Conservation (phyloP, 371 early-diverging fungal genomes). For the Rhizomucor pusillus region DNA sequence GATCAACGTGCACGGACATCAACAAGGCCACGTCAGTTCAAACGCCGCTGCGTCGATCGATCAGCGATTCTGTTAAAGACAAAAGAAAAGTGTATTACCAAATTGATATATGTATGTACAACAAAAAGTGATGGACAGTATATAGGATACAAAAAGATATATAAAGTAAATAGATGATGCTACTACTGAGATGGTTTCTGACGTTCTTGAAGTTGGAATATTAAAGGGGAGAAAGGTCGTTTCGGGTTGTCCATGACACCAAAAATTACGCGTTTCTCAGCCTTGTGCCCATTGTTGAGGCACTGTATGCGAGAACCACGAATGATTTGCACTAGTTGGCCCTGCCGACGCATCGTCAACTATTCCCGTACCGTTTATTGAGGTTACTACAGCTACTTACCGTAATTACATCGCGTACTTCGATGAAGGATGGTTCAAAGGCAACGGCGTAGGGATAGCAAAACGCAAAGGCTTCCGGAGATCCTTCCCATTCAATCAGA, state of each 20-base stretch:
- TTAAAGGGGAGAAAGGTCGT: slow-evolving; percentile 21
- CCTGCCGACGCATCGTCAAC: slow-evolving; percentile 22
- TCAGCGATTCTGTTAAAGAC: too few relatives aligned
- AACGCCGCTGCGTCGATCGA: too few relatives aligned
- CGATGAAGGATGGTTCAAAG: slow-evolving; percentile 44
- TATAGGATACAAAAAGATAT: not conserved
- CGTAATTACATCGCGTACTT: slow-evolving; percentile 40
- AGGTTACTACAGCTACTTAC: slow-evolving; percentile 18
- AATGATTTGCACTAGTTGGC: slow-evolving; percentile 65
- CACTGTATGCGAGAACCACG: slow-evolving; percentile 56
- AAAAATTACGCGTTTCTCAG: slow-evolving; percentile 35
- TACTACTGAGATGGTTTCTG: not conserved
- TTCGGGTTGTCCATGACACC: slow-evolving; percentile 37
- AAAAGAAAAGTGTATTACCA: not conserved
- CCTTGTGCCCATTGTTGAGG: slow-evolving; percentile 48
- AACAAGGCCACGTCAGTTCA: too few relatives aligned
- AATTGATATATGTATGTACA: slow-evolving; percentile 1
- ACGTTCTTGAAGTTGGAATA: slow-evolving; percentile 23
- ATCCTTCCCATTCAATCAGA: slow-evolving; percentile 47
- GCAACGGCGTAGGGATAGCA: slow-evolving; percentile 44
- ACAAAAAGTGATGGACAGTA: not conserved
- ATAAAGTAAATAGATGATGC: not conserved
- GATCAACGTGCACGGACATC: too few relatives aligned
- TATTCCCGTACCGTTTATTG: not conserved
- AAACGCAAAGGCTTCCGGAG: slow-evolving; percentile 41